Base-by-base conservation (phyloP, 352 stramenopile species). In the Globisporangium orthogonon region DNA sequence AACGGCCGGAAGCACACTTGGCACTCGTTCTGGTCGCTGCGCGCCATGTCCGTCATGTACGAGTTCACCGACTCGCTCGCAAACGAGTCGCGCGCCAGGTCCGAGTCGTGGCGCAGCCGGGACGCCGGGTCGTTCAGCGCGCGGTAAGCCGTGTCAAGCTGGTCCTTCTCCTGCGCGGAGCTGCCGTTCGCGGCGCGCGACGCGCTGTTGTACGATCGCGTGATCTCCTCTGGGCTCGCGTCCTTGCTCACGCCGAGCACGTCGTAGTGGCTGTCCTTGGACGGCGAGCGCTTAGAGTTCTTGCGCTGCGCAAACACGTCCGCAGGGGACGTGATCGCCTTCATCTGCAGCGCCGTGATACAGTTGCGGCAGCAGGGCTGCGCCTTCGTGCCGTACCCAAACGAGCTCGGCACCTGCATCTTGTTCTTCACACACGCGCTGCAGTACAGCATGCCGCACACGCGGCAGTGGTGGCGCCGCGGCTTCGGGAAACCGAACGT, bases 1-100 rank as follows among this genome's bases (percentile, higher is more conserved):
- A 94, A 94, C 10, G 81, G 84, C 60, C 84, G 82, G 71, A 92
- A 94, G 49, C 82, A 94, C n/a, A 94, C 81, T 54, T 94, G 84
- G 39, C 84, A 94, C 60, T 94, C 84, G n/a, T 76, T 94, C 65
- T 94, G 84, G 56, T 91, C 84, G 47, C 74, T 87, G 18, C 84
- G 84, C 11, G 82, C 82, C 17, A 81, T 87, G 68, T 94, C 82
- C 17, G 80, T 81, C 14, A 83, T 69, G 33, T 88, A 87, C 62
- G 70, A 83, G 46, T 63, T 52, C 7, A 57, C 56, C 15, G 60
- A 67, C 6, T 75, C 66, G 50, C 66, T 67, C 4, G 62, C 52
- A 18, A 70, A 60, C 37, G 83, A 92, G 35, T 86, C 73, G 33
- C 80, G 79, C 10, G 76, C 65, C 50, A 67, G 53, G 23, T 76